Base-by-base conservation (phyloP, 2,329 filamentous ascomycete species). In the Seiridium unicorne region DNA sequence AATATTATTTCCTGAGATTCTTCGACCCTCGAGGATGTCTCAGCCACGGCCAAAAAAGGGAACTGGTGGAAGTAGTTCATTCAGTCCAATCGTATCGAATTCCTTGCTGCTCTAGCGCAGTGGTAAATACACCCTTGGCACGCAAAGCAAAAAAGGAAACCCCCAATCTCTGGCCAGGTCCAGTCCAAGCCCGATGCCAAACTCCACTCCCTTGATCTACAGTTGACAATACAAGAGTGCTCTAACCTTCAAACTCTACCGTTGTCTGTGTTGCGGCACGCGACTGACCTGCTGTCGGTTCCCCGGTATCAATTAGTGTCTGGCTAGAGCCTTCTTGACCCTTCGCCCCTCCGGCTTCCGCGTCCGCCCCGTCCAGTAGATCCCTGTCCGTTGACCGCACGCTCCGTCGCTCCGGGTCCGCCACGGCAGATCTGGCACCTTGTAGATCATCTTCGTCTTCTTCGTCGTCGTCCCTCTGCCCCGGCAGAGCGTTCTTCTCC, bases 401-500 rank as follows among this genome's bases (percentile, higher is more conserved):
- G 57, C 85, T 86, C 61, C 87, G 80, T 32, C 85, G 79, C 68
- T 89, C 87, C 1, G 83, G 76, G 63, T 89, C 87, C 13, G 74
- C 78, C 31, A 75, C 73, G 6, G 71, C 59, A 69, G 70, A 58
- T 73, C 72, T 66, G 44, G 61, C 56, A 67, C 67, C 69, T 47
- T 69, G 73, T 36, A 70, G 60, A 10, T 90, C 89, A 3, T 91
- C 89, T 0, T 89, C 89, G 0, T 89, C 89, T 0, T 87, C 85
- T 1, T 88, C 86, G 0, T 91, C 89, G 1, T 92, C 89, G 0
- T 88, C 84, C 74, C 63, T 80, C 68, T 89, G 81, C 49, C 84
- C 77, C 1, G 84, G 84, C n/a, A 88, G 76, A 0, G 89, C 90
- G 62, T 93, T 93, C 74, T 89, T 90, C 75, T 97, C 94, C 65